Conservation (phyloP, 805 yeast species). For the Hermanozyma aechmeae region DNA sequence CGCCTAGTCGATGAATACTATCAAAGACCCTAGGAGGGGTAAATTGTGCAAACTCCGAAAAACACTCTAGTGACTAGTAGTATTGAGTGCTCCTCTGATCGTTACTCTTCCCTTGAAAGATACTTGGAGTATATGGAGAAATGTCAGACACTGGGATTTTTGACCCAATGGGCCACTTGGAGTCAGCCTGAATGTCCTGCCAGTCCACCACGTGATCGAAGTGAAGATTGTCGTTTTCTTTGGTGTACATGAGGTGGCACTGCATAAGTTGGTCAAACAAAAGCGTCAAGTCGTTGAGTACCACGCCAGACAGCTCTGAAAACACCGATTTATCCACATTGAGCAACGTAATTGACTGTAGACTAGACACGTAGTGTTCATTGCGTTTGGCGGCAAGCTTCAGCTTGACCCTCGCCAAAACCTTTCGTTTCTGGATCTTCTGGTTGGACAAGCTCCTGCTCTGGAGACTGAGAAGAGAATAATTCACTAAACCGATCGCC, state of each 20-base stretch:
- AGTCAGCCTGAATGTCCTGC: conserved; percentile 25
- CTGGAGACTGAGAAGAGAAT: conserved; percentile 25
- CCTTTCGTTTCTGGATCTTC: conserved; percentile 7
- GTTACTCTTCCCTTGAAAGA: too few species aligned
- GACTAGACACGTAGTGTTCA: conserved; percentile 19
- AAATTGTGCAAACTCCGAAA: too few species aligned
- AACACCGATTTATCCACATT: conserved; percentile 27
- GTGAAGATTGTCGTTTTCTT: conserved; percentile 32
- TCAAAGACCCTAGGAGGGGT: too few species aligned
- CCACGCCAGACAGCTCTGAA: conserved; percentile 21
- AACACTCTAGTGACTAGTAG: too few species aligned
- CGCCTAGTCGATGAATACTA: too few species aligned
- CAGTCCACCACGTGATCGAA: conserved; percentile 28
- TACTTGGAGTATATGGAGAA: conserved; percentile 16
- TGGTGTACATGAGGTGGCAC: conserved; percentile 30
- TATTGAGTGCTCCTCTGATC: too few species aligned
- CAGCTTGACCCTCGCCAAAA: conserved; percentile 13
- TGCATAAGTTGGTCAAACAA: conserved; percentile 33
- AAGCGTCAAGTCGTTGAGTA: conserved; percentile 25
- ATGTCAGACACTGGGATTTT: conserved; percentile 24
- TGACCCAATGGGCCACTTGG: conserved; percentile 35
- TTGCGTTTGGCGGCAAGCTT: conserved; percentile 21
- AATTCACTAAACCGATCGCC: conserved; percentile 37
- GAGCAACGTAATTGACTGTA: conserved; percentile 26
- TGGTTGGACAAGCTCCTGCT: conserved; percentile 13